These are phyloP conservation scores for Inga laurina DNA, from an alignment of 306 rosid genomes.

Conservation along the genomic window DNA sequence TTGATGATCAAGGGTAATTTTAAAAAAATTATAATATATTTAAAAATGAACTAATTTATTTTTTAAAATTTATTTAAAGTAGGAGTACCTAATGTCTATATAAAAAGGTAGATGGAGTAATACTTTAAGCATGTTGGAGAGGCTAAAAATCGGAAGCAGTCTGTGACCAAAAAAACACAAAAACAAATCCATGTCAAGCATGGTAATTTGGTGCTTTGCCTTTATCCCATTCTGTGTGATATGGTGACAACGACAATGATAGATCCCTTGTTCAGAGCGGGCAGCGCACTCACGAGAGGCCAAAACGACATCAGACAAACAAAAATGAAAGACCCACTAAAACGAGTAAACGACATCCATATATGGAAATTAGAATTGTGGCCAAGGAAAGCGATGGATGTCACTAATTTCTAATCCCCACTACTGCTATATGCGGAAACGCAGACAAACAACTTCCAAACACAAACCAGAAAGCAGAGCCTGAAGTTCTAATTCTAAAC, in stretches of 20 bases:
- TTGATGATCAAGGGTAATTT: too few relatives aligned
- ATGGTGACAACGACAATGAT: not conserved
- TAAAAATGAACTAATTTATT: too few relatives aligned
- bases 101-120: not conserved
- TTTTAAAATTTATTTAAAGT: too few relatives aligned
- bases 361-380: not conserved
- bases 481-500: not conserved
- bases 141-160: not conserved
- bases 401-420: constrained; percentile 9
- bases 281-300: not conserved
- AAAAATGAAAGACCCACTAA: not conserved
- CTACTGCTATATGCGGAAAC: constrained; percentile 26
- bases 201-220: not conserved
- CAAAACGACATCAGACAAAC: not conserved
- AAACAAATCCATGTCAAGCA: not conserved
- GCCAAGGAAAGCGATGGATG: not conserved
- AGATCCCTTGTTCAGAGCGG: not conserved
- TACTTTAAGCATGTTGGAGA: not conserved
- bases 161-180: not conserved
- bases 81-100: too few relatives aligned
- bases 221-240: not conserved
- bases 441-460: constrained; percentile 33
- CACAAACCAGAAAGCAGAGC: not conserved
- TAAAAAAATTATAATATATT: too few relatives aligned
- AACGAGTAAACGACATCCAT: not conserved